Evolutionary conservation across 1,139 yeast species (phyloP).

Genomic region (Pichia sp.): DNA sequence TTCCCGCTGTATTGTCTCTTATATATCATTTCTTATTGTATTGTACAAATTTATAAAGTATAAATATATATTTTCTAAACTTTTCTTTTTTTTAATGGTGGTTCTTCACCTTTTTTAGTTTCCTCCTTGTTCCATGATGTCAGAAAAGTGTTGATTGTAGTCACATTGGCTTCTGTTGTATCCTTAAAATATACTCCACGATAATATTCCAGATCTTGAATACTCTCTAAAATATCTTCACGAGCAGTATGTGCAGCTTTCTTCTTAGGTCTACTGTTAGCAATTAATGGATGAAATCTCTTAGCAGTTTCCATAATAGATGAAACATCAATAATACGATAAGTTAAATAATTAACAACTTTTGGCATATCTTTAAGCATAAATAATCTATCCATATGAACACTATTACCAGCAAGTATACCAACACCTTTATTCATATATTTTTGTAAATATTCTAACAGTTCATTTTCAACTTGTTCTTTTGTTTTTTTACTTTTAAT

Average conservation of each 20-base stretch:
- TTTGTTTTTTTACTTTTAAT: slow-evolving; percentile 50
- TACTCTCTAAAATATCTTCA: slow-evolving; percentile 84
- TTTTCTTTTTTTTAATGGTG: not conserved
- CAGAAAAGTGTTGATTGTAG: slow-evolving; percentile 1
- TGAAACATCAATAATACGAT: slow-evolving; percentile 85
- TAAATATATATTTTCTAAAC: not conserved
- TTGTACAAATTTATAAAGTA: no score
- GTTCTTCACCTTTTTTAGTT: not conserved
- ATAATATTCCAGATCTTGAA: slow-evolving; percentile 76
- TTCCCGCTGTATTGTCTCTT: no score
- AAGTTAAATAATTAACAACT: slow-evolving; percentile 66
- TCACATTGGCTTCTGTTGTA: slow-evolving; percentile 2
- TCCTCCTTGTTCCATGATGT: not conserved
- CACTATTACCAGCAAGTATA: slow-evolving; percentile 82
- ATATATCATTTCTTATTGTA: no score
- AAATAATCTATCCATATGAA: slow-evolving; percentile 87
- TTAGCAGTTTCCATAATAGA: slow-evolving; percentile 71
- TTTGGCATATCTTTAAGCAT: slow-evolving; percentile 79
- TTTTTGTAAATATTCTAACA: slow-evolving; percentile 53
- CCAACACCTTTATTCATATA: slow-evolving; percentile 50
- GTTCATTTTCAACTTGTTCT: slow-evolving; percentile 55
- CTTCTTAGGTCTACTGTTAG: slow-evolving; percentile 33
- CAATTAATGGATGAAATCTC: slow-evolving; percentile 65
- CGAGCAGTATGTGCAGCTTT: slow-evolving; percentile 74
- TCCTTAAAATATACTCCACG: slow-evolving; percentile 49